Conservation (phyloP, 495 filamentous ascomycete species). For the Echria macrotheca region DNA sequence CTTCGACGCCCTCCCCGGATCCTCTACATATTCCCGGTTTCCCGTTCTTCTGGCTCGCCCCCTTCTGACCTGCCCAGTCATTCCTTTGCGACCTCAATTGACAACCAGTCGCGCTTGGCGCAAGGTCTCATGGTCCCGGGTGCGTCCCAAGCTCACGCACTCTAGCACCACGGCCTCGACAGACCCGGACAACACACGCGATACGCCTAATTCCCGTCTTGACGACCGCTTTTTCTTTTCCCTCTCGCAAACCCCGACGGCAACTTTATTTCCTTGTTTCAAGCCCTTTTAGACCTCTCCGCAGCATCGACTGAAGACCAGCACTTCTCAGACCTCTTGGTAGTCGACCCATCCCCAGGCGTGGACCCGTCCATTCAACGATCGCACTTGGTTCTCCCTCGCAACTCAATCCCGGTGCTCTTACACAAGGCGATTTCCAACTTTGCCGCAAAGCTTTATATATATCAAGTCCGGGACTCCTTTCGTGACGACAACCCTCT, state of each 20-base stretch:
- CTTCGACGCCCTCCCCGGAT: conserved; percentile 1
- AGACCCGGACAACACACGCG: conserved; percentile 8
- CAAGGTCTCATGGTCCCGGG: conserved; percentile 19
- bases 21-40: conserved; percentile 22
- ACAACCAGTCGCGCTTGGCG: conserved; percentile 29
- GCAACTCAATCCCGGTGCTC: too few relatives aligned
- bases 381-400: too few relatives aligned
- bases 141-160: neutral
- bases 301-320: too few relatives aligned
- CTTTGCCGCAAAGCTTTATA: too few relatives aligned
- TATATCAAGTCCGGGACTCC: too few relatives aligned
- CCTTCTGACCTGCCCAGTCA: conserved; percentile 28
- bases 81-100: conserved; percentile 28
- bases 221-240: conserved; percentile 15
- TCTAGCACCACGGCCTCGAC: conserved; percentile 7
- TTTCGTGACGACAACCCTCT: too few relatives aligned
- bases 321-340: too few relatives aligned
- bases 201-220: neutral
- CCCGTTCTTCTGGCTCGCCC: conserved; percentile 22
- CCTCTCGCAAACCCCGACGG: neutral
- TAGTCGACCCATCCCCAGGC: neutral
- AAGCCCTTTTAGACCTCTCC: neutral
- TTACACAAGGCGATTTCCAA: too few relatives aligned
- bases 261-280: conserved; percentile 1
- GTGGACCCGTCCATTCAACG: too few relatives aligned